Base-by-base conservation (phyloP, 2,329 filamentous ascomycete species). In the Colletotrichum limetticola region DNA sequence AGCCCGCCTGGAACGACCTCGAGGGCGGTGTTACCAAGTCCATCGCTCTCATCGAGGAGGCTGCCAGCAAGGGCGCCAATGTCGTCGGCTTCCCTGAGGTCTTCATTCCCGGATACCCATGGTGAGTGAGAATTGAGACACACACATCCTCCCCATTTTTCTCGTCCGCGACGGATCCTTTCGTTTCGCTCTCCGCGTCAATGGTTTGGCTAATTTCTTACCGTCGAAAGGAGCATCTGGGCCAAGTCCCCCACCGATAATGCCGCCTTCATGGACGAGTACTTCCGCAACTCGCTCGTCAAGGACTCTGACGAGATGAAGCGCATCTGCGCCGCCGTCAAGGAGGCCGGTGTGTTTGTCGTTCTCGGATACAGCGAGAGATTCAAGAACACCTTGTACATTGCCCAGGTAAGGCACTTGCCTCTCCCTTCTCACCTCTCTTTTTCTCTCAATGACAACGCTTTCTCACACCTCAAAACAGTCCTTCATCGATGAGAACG, bases 401-500 rank as follows among this genome's bases (percentile, higher is more conserved):
- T 88, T 63, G 80, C 85, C 1, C 86, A 88, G 65, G 74, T 66
- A 71, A 19, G 32, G 5, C 11, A 37, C 19, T 28, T 26, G 24
- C 1, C 26, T 56, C 9, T n/a, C 5, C 6, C 6, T 9, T 35
- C 32, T 30, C 5, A 16, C 26, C 56, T 14, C 28, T n/a, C 56
- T 32, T n/a, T n/a, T 5, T 12, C 32, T 35, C 0, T 35, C 42
- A 19, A 11, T 1, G 1, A 1, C 1, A 11, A 30, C 1, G 9
- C 4, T 7, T 49, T 22, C 4, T 9, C 9, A 58, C 35, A 6
- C 1, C 4, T 0, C 12, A 1, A 19, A 19, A 42, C 22, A 88
- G 66, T 85, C 87, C 0, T 83, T 90, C 76, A 90, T 91, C 71
- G 86, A 84, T 4, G 82, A 86, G 0, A 80, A 83, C 16, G 85